Base-by-base conservation (phyloP, 2,329 filamentous ascomycete genomes). In the Tympanopsis confertula region DNA sequence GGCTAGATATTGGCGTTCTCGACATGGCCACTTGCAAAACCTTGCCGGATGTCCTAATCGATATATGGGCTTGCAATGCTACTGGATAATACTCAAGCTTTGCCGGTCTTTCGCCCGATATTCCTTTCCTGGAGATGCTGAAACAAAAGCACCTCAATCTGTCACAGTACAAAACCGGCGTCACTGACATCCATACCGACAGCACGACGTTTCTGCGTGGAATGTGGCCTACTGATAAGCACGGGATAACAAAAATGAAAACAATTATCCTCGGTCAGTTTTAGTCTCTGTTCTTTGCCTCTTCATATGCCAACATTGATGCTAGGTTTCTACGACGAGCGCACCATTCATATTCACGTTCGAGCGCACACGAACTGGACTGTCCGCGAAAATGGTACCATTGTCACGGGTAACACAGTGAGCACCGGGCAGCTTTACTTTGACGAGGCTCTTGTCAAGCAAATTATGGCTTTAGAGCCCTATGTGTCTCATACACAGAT, bases 381-480 rank as follows among this genome's bases (percentile, higher is more conserved):
- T 10, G 37, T 43, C 10, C 39, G 39, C 19, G 30, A 35, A 30
- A 46, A 46, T 37, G 44, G 44, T 24, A 45, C 44, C n/a, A 39
- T 46, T 13, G 29, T 7, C 35, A 35, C 38, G 3, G 44, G 50
- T 3, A 45, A 52, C 24, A 49, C 48, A 1, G 50, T 55, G 18
- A 51, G 46, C 29, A 56, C 52, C 1, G 55, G 55, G 5, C 55
- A 58, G 40, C 26, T 58, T 5, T 57, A 49, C 42, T 50, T 57
- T 7, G 46, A 49, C 14, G 52, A 58, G 41, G 38, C 41, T 1
- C 35, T 57, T 1, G 46, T 45, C 7, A 28, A 50, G 36, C 44
- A 53, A 39, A 48, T 60, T 15, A 57, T 57, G 51, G 50, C 48
- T 1, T 32, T 57, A 3, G 47, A 57, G 40, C 56, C 56, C 2